These are phyloP conservation scores for Phanerodontia chrysosporium DNA, from an alignment of 768 basidiomycete species.

Conservation along the genomic window DNA sequence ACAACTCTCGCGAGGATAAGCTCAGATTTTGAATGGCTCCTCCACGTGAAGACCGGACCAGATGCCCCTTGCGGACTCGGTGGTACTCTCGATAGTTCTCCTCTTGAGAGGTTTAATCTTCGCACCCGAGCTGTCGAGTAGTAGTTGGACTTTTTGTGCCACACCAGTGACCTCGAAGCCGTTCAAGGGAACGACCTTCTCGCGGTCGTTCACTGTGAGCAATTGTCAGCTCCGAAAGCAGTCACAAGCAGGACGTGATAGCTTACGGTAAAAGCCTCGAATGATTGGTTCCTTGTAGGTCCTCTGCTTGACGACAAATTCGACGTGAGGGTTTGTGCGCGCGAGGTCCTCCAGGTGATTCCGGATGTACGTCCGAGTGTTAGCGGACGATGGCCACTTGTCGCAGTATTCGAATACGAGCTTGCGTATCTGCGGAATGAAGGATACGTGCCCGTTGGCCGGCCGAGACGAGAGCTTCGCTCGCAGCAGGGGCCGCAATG, in stretches of 20 bases:
- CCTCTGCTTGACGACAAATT: conserved; percentile 77
- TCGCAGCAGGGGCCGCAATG: conserved; percentile 37
- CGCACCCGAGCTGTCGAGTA: conserved; percentile 83
- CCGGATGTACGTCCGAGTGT: conserved; percentile 65
- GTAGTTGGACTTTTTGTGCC: conserved; percentile 72
- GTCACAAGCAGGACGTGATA: neutral
- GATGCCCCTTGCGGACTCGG: conserved; percentile 80
- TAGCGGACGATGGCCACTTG: conserved; percentile 70
- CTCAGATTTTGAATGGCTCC: conserved; percentile 53
- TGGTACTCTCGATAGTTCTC: conserved; percentile 68
- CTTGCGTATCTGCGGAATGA: conserved; percentile 77
- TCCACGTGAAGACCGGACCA: conserved; percentile 88
- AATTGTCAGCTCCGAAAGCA: neutral
- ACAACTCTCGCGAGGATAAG: neutral
- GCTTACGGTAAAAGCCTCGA: conserved; percentile 78
- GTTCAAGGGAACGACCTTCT: conserved; percentile 84
- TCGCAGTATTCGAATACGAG: conserved; percentile 89
- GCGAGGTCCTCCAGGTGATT: conserved; percentile 64
- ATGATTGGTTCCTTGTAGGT: conserved; percentile 74
- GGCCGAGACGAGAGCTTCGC: conserved; percentile 52
- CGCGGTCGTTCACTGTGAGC: conserved; percentile 72
- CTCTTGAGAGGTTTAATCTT: conserved; percentile 79
- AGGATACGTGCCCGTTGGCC: conserved; percentile 72
- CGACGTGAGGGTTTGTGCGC: conserved; percentile 72
- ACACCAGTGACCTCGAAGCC: conserved; percentile 71